phyloP scores from a whole-genome alignment of 495 filamentous ascomycete genomes.

The Trypethelium eluteriae region DNA sequence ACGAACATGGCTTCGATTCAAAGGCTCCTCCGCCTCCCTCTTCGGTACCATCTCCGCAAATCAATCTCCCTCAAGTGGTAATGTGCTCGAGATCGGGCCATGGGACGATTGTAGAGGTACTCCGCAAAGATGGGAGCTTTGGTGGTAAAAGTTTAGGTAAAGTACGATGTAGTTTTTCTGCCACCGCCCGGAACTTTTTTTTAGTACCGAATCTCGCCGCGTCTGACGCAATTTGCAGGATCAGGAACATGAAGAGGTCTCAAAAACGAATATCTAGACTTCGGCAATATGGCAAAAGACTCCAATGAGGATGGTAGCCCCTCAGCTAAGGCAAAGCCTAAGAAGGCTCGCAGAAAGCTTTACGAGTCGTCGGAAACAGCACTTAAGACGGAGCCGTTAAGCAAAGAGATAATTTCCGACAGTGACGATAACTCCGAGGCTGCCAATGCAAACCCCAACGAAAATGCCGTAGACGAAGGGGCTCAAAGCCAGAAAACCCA shows the following conservation, averaged over 20 bases:
- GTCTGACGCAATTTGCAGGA: background rate
- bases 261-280: background rate
- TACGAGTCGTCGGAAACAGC: background rate
- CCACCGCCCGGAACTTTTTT: background rate
- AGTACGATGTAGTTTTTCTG: background rate
- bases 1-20: background rate
- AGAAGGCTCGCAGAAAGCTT: constrained; percentile 8
- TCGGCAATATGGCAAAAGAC: background rate
- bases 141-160: background rate
- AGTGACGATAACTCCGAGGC: constrained; percentile 16
- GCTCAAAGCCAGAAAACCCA: background rate
- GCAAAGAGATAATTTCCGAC: background rate
- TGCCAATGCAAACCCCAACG: constrained; percentile 10
- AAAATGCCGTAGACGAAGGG: background rate
- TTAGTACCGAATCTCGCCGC: no score
- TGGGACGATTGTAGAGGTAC: no score
- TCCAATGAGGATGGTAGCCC: background rate
- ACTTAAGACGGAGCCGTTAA: background rate
- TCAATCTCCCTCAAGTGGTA: background rate
- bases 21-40: background rate
- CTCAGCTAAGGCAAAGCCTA: background rate
- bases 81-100: no score
- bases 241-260: background rate
- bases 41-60: background rate
- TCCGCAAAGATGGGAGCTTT: no score